Conservation (phyloP, 768 basidiomycete species). For the Agrocybe chaxingu region DNA sequence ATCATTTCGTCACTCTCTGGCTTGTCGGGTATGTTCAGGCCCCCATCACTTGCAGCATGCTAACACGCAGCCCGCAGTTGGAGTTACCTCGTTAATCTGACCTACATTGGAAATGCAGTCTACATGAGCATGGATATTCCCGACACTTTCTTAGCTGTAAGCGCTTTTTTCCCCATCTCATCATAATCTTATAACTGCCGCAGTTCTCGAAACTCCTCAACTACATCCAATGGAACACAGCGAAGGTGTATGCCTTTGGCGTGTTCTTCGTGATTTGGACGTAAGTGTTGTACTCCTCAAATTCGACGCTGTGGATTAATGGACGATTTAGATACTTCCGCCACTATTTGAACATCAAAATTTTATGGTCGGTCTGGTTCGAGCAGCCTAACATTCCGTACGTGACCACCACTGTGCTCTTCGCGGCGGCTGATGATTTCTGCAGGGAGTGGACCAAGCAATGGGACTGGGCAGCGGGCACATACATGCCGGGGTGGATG, state of each 20-base stretch:
- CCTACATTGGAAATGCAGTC: constrained; percentile 85
- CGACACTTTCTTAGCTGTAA: constrained; percentile 81
- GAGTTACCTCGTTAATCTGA: constrained; percentile 81
- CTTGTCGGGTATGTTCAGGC: constrained; percentile 66
- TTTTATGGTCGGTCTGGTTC: constrained; percentile 84
- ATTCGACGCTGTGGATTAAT: neutral
- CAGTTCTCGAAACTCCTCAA: constrained; percentile 86
- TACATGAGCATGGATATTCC: constrained; percentile 98
- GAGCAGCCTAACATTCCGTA: constrained; percentile 78
- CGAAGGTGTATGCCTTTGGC: constrained; percentile 62
- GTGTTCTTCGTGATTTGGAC: constrained; percentile 76
- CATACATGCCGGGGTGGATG: constrained; percentile 77
- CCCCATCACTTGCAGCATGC: too few species aligned
- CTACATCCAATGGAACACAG: constrained; percentile 69
- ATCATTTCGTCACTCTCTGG: constrained; percentile 95
- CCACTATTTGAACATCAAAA: constrained; percentile 83
- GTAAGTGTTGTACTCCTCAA: constrained; percentile 42
- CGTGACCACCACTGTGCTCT: constrained; percentile 24
- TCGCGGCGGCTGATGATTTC: neutral
- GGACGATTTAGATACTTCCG: constrained; percentile 74
- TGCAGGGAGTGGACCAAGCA: constrained; percentile 49
- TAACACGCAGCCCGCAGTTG: constrained; percentile 44
- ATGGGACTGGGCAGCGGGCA: constrained; percentile 62
- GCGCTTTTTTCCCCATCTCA: constrained; percentile 23
- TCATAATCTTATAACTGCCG: neutral